Percentiles rank a stretch among this genome's conserved stretches.
phyloP scores from a whole-genome alignment of 345 rosid species.

The Arabis hirsuta region DNA sequence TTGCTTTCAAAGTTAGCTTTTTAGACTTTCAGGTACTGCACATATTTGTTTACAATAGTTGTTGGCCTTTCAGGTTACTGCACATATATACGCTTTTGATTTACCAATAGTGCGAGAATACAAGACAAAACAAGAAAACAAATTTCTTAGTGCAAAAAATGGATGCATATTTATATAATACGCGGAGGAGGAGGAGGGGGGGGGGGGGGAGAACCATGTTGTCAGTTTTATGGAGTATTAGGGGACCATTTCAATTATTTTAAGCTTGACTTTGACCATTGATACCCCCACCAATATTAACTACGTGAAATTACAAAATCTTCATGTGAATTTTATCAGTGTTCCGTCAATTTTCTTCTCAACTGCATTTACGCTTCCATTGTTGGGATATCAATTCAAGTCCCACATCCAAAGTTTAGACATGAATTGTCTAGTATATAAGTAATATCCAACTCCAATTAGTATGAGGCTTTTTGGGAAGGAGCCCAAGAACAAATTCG shows the following conservation, averaged over 20 bases:
- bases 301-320: neutral
- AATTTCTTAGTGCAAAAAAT: neutral
- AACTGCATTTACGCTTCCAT: neutral
- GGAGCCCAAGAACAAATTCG: too few relatives aligned
- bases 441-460: too few relatives aligned
- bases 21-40: conserved; percentile 9
- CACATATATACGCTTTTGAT: neutral
- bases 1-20: conserved; percentile 11
- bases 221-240: conserved; percentile 22
- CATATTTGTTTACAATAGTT: neutral
- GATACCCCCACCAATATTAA: conserved; percentile 3
- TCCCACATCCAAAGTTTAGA: too few relatives aligned
- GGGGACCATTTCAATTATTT: conserved; percentile 25
- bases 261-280: conserved; percentile 20
- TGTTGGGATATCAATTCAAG: too few relatives aligned
- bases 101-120: neutral
- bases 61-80: too few relatives aligned
- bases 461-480: too few relatives aligned
- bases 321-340: neutral
- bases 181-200: neutral
- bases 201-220: neutral
- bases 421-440: too few relatives aligned
- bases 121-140: neutral
- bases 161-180: neutral
- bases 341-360: conserved; percentile 8